A percentile compares a stretch with the other conserved stretches of the same genome.
Conservation (phyloP, 108 stramenopile species). For the Stephanodiscus triporus region DNA sequence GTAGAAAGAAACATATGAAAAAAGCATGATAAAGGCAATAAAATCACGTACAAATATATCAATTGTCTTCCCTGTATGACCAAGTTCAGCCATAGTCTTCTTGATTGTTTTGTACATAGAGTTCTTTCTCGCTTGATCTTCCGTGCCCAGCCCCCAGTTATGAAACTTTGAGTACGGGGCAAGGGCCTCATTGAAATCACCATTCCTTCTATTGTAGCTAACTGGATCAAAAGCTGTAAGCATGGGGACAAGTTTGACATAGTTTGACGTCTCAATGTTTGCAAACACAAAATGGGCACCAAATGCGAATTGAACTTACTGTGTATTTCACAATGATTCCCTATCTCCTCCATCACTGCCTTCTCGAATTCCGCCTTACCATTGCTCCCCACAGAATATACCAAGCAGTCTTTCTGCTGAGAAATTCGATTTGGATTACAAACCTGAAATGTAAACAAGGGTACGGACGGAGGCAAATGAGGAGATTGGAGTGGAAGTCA, state of each 20-base stretch:
- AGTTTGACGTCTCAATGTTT: neutral
- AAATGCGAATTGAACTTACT: conserved; percentile 20
- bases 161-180: conserved; percentile 34
- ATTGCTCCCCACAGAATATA: conserved; percentile 62
- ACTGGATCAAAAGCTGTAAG: conserved; percentile 43
- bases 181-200: conserved; percentile 36
- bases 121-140: conserved; percentile 1
- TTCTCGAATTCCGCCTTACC: conserved; percentile 60
- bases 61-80: conserved; percentile 57
- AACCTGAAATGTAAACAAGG: neutral
- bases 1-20: too few species aligned
- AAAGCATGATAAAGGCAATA: too few species aligned
- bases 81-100: conserved; percentile 54
- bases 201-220: conserved; percentile 38
- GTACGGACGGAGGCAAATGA: too few species aligned
- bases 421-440: conserved; percentile 53
- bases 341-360: conserved; percentile 48
- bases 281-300: neutral
- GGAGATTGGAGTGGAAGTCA: too few species aligned
- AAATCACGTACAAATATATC: conserved; percentile 44
- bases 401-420: conserved; percentile 50
- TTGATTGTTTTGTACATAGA: conserved; percentile 42
- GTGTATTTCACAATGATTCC: conserved; percentile 55
- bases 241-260: neutral
- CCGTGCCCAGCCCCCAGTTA: conserved; percentile 39